Evolutionary conservation across 2,329 filamentous ascomycete genomes (phyloP), one percentile per base, ranked within the genome.

Genomic region (Myotisia sp.): DNA sequence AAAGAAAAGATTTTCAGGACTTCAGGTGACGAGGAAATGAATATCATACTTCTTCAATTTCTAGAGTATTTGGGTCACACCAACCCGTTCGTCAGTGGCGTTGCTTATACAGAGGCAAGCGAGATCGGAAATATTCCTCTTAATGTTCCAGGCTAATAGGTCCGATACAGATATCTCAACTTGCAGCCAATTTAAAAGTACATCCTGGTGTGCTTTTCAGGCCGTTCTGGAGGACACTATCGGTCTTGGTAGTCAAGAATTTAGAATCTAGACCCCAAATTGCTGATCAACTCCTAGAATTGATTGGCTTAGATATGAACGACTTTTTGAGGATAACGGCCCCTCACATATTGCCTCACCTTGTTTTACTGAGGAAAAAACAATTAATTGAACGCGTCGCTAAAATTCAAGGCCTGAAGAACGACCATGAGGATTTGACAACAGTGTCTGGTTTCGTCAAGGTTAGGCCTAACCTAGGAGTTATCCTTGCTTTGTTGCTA

Each of bases 151-250:
- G 34, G 14, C 16, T 38, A 14, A 18, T 26, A 30, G n/a, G 37
- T 26, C 14, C 20, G 5, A 9, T 37, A 24, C 42, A 76, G 68
- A 62, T 93, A 24, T 65, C 79, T 13, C 76, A 74, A 40, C 65
- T 95, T 31, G 79, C 85, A 1, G 70, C 77, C 33, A 62, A 67
- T 30, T 69, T 75, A 26, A 34, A 18, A 19, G 64, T 72, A 23
- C 77, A 73, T 1, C 69, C 77, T 2, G 67, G 70, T 18, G 72
- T 75, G 10, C 62, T 98, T 0, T 77, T 95, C 37, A 74, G 77
- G 36, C 85, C 87, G 1, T 95, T 85, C 54, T 95, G 87, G 86
- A 74, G 75, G 44, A 87, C 72, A 19, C 65, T 98, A 28, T 86
- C 84, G 0, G 79, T 87, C 39, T 71, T 77, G 32, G 76, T 83